A percentile compares a stretch with the other conserved stretches of the same genome.
Evolutionary conservation across 495 filamentous ascomycete species (phyloP).

Genomic region (Tirmania nivea): DNA sequence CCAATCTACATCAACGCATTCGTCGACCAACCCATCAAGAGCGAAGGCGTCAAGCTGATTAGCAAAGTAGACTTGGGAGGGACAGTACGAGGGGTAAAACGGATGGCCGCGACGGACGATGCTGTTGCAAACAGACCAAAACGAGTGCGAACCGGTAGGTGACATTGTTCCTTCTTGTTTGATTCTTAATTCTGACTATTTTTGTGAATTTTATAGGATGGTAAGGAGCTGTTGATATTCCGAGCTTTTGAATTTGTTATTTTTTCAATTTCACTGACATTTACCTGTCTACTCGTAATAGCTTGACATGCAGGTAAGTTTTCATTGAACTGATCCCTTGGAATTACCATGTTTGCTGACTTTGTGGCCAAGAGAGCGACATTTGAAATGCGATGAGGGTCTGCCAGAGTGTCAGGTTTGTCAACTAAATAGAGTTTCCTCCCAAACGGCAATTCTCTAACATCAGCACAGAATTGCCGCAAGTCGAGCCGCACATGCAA

Average conservation of each 20-base stretch:
- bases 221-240: constrained; percentile 10
- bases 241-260: constrained; percentile 1
- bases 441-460: too few species aligned
- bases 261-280: background rate
- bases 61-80: background rate
- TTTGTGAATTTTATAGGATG: constrained; percentile 13
- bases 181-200: constrained; percentile 8
- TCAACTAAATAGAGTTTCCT: too few species aligned
- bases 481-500: constrained; percentile 76
- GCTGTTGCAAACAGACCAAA: constrained; percentile 20
- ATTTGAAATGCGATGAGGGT: constrained; percentile 36
- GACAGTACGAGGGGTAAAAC: background rate
- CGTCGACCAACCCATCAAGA: background rate
- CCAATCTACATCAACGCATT: background rate
- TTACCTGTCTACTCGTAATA: constrained; percentile 1
- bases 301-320: constrained; percentile 17
- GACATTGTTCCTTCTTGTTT: constrained; percentile 1
- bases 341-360: background rate
- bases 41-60: background rate
- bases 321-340: background rate
- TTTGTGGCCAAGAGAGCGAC: constrained; percentile 19
- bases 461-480: constrained; percentile 42
- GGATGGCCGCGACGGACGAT: constrained; percentile 16
- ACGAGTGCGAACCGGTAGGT: constrained; percentile 21
- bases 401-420: background rate